A percentile compares a stretch with the other conserved stretches of the same genome.
Conservation (phyloP, 805 yeast genomes). For the Cyberlindnera nakhonratchasimensis region DNA sequence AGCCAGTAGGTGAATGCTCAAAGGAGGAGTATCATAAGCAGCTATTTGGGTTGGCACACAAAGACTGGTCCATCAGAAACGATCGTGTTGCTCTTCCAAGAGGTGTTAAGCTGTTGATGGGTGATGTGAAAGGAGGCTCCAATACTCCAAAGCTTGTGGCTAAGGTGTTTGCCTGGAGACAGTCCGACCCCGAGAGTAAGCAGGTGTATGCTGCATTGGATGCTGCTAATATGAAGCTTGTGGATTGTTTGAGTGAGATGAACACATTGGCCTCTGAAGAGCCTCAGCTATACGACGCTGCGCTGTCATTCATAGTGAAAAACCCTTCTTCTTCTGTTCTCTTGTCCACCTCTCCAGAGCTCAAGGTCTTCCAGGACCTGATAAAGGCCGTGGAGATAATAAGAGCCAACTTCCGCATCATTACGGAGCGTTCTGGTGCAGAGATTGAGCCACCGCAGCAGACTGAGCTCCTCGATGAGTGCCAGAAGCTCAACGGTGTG, state of each 20-base stretch:
- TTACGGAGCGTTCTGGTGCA: slow-evolving; percentile 70
- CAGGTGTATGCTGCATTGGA: slow-evolving; percentile 55
- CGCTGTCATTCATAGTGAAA: slow-evolving; percentile 22
- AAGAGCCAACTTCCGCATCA: slow-evolving; percentile 51
- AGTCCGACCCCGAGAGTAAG: slow-evolving; percentile 46
- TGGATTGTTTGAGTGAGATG: slow-evolving; percentile 44
- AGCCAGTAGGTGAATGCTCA: slow-evolving; percentile 26
- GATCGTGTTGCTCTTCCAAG: slow-evolving; percentile 62
- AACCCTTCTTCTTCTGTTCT: slow-evolving; percentile 13
- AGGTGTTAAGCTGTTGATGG: slow-evolving; percentile 74
- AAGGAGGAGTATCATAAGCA: slow-evolving; percentile 27
- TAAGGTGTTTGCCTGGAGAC: slow-evolving; percentile 67
- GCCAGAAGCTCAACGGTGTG: slow-evolving; percentile 63
- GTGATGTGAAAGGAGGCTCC: slow-evolving; percentile 89
- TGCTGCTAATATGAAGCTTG: slow-evolving; percentile 53
- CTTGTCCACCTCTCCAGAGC: neutral
- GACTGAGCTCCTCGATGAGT: slow-evolving; percentile 60
- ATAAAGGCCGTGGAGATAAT: slow-evolving; percentile 44
- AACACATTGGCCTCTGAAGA: slow-evolving; percentile 30
- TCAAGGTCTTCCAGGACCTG: slow-evolving; percentile 33
- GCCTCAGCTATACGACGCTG: slow-evolving; percentile 35
- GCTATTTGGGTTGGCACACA: slow-evolving; percentile 34
- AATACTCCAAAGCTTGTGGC: slow-evolving; percentile 90
- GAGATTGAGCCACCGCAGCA: slow-evolving; percentile 86
- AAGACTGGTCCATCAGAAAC: slow-evolving; percentile 61